Evolutionary conservation across 805 yeast species (phyloP), one percentile per base, ranked within the genome.

Genomic region (Phaffomyces antillensis): DNA sequence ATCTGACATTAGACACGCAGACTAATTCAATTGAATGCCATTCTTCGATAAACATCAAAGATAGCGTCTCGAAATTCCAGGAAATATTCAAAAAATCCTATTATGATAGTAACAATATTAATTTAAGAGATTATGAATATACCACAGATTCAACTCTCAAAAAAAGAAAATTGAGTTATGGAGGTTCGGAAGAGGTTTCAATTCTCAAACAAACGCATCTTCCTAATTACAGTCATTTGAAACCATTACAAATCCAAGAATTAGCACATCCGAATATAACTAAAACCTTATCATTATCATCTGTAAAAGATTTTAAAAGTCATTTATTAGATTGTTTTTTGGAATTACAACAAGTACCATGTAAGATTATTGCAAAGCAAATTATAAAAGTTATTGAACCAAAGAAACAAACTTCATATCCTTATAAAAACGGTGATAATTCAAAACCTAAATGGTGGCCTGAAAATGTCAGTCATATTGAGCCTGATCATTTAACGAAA

Each of bases 361-460:
- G 93, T 58, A 83, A 82, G 49, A 52, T 65, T 5, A 61, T 85
- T 9, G 81, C 86, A 7, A 84, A 83, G 56, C 66, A 72, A 11
- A 83, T 89, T 88, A 81, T 85, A 38, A 75, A 72, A 52, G 60
- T 67, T 1, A 67, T 82, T 15, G 88, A 82, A 54, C 90, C 91
- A 2, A 68, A 63, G 43, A 84, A 84, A 50, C 87, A 83, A 60
- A 68, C 81, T 1, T 62, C 64, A 23, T 73, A 64, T 52, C 91
- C 91, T 4, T 84, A 84, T 58, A 81, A 76, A 43, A 55, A 58
- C 10, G 78, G 77, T 3, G 72, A 73, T 13, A 40, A 24, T 0
- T 52, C 73, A 12, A 75, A 67, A 49, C 93, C 91, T 0, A 54
- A 56, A 6, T 83, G 90, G 90, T 84, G 93, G 93, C 90, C 90